Evolutionary conservation across 441 rosid genomes (phyloP).

Genomic region (Sinapis alba): DNA sequence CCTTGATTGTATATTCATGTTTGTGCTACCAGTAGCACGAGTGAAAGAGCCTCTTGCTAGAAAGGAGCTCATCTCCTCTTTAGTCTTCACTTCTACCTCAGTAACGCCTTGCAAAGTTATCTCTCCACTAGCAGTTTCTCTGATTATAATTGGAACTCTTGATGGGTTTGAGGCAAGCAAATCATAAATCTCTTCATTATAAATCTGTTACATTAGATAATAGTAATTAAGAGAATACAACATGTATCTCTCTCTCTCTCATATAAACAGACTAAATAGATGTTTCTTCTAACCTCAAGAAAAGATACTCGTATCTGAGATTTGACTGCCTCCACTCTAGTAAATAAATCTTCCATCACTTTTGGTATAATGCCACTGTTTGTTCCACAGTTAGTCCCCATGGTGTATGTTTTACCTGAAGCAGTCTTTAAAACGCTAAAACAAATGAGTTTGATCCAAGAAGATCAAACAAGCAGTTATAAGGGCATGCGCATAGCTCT

Average conservation of each 20-base stretch:
- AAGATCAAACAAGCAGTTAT: neutral
- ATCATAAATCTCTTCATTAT: slow-evolving; percentile 97
- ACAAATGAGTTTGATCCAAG: neutral
- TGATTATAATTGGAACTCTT: slow-evolving; percentile 81
- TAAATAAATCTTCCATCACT: neutral
- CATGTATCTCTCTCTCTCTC: neutral
- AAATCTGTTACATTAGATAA: slow-evolving; percentile 53
- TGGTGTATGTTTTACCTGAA: neutral
- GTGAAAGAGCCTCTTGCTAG: slow-evolving; percentile 73
- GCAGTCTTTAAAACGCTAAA: neutral
- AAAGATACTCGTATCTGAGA: neutral
- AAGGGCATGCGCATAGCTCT: no score
- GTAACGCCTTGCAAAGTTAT: slow-evolving; percentile 91
- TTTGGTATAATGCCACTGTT: neutral
- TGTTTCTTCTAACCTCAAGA: neutral
- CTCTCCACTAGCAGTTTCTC: slow-evolving; percentile 86
- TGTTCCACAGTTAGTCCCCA: neutral
- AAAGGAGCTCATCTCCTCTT: slow-evolving; percentile 87
- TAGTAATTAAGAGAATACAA: neutral
- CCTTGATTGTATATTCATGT: slow-evolving; percentile 99
- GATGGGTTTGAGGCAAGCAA: slow-evolving; percentile 72
- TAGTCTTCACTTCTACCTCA: slow-evolving; percentile 81
- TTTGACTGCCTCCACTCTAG: neutral
- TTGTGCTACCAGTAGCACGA: slow-evolving; percentile 94
- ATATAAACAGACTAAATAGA: neutral